Evolutionary conservation across 768 basidiomycete species (phyloP).

Genomic region (Amanita thiersii): DNA sequence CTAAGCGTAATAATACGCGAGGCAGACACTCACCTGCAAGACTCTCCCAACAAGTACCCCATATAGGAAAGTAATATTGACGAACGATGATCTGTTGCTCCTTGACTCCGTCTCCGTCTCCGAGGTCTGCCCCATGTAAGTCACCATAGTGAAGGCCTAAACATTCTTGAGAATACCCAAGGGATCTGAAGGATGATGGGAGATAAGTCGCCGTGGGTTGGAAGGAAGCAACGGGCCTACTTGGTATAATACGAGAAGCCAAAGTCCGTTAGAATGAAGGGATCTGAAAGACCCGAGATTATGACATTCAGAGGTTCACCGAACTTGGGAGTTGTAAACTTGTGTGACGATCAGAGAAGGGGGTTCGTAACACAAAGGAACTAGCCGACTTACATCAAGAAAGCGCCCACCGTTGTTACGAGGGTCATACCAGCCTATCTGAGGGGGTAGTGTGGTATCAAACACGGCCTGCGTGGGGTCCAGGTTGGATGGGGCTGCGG

Average conservation of each 20-base stretch:
- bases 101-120: constrained; percentile 71
- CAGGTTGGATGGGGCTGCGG: background rate
- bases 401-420: constrained; percentile 64
- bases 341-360: constrained; percentile 5
- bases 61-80: constrained; percentile 68
- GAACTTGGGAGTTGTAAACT: constrained; percentile 57
- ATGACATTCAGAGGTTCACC: constrained; percentile 86
- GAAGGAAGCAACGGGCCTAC: constrained; percentile 25
- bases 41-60: constrained; percentile 88
- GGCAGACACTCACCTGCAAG: constrained; percentile 39
- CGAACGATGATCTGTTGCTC: constrained; percentile 65
- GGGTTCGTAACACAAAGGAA: background rate
- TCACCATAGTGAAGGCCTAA: constrained; percentile 71
- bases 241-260: constrained; percentile 68
- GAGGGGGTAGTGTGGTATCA: constrained; percentile 9
- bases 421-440: constrained; percentile 54
- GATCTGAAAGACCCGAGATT: constrained; percentile 72
- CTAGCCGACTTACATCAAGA: constrained; percentile 51
- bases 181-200: constrained; percentile 47
- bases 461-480: background rate
- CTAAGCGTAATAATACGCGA: constrained; percentile 1
- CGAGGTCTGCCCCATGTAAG: constrained; percentile 73
- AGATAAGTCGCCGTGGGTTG: background rate
- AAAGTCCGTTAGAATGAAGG: constrained; percentile 65
- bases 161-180: constrained; percentile 81